phyloP scores from a whole-genome alignment of 768 basidiomycete genomes.

The Lyophyllum semitale region DNA sequence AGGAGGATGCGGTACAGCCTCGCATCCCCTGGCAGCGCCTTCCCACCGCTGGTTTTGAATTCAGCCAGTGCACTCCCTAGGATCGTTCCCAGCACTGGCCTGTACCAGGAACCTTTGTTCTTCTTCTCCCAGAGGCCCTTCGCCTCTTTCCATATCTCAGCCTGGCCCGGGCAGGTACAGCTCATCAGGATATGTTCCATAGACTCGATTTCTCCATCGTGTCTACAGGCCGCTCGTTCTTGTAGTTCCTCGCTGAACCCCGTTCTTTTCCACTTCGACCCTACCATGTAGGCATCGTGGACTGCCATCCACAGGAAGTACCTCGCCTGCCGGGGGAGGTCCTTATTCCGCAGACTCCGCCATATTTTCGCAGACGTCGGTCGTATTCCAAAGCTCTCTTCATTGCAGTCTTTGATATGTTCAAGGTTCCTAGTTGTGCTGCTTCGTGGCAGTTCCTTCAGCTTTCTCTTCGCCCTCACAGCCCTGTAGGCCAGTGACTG shows the following conservation, averaged over 20 bases:
- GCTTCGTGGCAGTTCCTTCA: background rate
- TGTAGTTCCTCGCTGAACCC: background rate
- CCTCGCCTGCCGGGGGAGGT: background rate
- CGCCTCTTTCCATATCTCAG: background rate
- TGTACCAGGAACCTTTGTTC: background rate
- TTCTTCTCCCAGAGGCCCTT: background rate
- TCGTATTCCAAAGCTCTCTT: conserved; percentile 12
- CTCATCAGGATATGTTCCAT: conserved; percentile 1
- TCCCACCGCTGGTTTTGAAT: background rate
- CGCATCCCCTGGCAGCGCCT: background rate
- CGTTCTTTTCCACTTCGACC: background rate
- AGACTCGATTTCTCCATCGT: background rate
- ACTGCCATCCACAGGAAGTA: conserved; percentile 6
- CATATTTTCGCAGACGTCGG: background rate
- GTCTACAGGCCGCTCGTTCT: background rate
- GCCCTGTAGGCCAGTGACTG: background rate
- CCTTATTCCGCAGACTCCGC: background rate
- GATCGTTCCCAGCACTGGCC: background rate
- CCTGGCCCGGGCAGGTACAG: background rate
- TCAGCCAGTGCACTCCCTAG: background rate
- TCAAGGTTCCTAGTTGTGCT: background rate
- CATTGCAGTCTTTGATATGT: background rate
- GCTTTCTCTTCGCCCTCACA: background rate
- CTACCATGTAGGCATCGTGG: conserved; percentile 3
- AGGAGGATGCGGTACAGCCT: background rate